Evolutionary conservation across 2,329 filamentous ascomycete species (phyloP).

Genomic region (Fusarium duplospermum): DNA sequence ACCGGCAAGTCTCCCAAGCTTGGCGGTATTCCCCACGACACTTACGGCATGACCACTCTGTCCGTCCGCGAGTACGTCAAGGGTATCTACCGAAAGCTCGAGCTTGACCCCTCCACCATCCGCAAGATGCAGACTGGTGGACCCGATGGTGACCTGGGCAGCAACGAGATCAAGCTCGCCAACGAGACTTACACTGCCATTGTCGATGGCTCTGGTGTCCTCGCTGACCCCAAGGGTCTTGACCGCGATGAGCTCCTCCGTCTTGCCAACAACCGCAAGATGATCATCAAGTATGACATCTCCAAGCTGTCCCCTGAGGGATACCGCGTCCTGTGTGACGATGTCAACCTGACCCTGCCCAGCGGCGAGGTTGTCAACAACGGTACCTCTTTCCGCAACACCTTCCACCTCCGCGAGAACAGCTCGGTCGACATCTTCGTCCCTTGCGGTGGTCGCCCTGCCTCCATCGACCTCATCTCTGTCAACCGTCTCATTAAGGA

Average conservation of each 20-base stretch:
- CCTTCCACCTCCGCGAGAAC: conserved; percentile 87
- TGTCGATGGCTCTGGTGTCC: conserved; percentile 95
- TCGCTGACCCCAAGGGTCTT: conserved; percentile 91
- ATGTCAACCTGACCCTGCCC: conserved; percentile 88
- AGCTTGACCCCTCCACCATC: conserved; percentile 86
- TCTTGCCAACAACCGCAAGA: conserved; percentile 85
- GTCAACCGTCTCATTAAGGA: conserved; percentile 90
- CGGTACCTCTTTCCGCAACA: conserved; percentile 96
- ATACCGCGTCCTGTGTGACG: conserved; percentile 92
- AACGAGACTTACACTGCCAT: conserved; percentile 96
- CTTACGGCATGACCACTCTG: conserved; percentile 97
- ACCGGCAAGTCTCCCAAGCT: conserved; percentile 97
- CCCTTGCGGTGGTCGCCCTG: conserved; percentile 93
- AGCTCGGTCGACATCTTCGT: conserved; percentile 89
- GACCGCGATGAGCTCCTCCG: conserved; percentile 85
- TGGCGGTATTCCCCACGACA: conserved; percentile 95
- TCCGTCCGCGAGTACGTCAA: conserved; percentile 96
- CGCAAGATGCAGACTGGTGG: conserved; percentile 98
- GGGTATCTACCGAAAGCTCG: conserved; percentile 96
- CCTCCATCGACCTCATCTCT: conserved; percentile 93
- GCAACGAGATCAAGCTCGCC: conserved; percentile 95
- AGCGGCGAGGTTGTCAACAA: conserved; percentile 88
- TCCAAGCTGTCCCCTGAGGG: conserved; percentile 88
- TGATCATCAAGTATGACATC: conserved; percentile 89
- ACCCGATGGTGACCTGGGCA: conserved; percentile 94